Evolutionary conservation across 75 land plant genomes (phyloP), one percentile per base, ranked within the genome.

Genomic region (Chamaecyparis obtusa): DNA sequence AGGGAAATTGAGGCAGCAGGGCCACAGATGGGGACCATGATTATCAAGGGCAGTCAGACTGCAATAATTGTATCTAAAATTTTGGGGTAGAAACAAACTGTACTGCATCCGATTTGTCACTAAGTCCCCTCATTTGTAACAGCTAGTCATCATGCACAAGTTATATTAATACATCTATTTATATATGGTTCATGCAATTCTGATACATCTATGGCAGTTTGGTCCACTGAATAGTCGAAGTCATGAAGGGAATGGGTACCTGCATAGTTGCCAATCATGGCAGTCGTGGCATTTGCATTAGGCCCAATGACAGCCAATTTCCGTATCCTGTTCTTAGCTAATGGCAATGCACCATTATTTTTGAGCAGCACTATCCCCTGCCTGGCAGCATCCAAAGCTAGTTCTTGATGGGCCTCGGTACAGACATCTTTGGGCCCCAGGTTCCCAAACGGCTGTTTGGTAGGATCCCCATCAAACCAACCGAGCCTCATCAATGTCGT

Each of bases 221-320:
- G 57, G 19, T 15, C 16, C 4, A 3, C 16, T 55, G 19, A n/a
- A n/a, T n/a, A n/a, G n/a, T n/a, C n/a, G n/a, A n/a, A n/a, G n/a
- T n/a, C n/a, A n/a, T 21, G 41, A 39, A 39, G 41, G 2, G 41
- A 17, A 19, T 55, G 19, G 33, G 8, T 87, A 94, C 95, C 95
- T 87, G 90, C 95, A 87, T 96, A 98, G 89, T 98, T 96, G 32
- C 99, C 99, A 9, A 97, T 93, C 99, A 98, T 97, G 43, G 94
- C 91, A 0, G 57, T 39, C 9, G 95, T 94, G 64, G 86, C 99
- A 90, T 98, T 94, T 17, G 95, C 94, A 86, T 98, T 94, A 27
- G 99, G 99, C 15, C 99, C 99, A 87, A 98, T 94, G 19, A 98
- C 93, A 27, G 97, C 97, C 36, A 98, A 71, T 39, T 91, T 88